These are phyloP conservation scores for Paecilomyces sp. DNA, from an alignment of 2,329 filamentous ascomycete genomes.

Conservation along the genomic window DNA sequence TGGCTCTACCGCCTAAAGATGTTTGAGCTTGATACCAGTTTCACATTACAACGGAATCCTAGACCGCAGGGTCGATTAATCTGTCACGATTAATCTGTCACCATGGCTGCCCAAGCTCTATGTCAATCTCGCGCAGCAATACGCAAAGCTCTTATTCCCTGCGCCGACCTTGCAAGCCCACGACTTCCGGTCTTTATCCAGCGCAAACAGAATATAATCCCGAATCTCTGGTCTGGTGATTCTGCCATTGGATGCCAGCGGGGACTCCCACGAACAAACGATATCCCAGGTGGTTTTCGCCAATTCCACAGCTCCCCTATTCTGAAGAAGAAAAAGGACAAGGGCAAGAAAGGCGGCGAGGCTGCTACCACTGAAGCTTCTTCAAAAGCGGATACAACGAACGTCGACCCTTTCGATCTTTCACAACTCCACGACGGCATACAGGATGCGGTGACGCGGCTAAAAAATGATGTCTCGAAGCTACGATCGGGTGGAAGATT, in stretches of 20 bases:
- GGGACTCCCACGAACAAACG: background rate
- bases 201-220: background rate
- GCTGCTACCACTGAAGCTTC: constrained; percentile 20
- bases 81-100: background rate
- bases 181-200: background rate
- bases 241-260: background rate
- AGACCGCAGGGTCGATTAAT: background rate
- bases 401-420: constrained; percentile 55
- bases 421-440: constrained; percentile 51
- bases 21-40: too few relatives aligned
- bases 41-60: too few relatives aligned
- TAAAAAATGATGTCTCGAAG: constrained; percentile 57
- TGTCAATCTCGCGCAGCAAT: background rate
- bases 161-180: background rate
- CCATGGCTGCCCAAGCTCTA: background rate
- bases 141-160: background rate
- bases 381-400: constrained; percentile 23
- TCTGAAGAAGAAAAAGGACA: constrained; percentile 49
- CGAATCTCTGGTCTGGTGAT: background rate
- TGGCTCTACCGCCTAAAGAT: too few relatives aligned
- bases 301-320: constrained; percentile 36
- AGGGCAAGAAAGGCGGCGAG: constrained; percentile 38
- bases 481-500: constrained; percentile 56
- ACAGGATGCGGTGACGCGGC: constrained; percentile 44
- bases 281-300: background rate